These are phyloP conservation scores for Plasmopara muralis DNA, from an alignment of 352 stramenopile genomes.

Conservation along the genomic window DNA sequence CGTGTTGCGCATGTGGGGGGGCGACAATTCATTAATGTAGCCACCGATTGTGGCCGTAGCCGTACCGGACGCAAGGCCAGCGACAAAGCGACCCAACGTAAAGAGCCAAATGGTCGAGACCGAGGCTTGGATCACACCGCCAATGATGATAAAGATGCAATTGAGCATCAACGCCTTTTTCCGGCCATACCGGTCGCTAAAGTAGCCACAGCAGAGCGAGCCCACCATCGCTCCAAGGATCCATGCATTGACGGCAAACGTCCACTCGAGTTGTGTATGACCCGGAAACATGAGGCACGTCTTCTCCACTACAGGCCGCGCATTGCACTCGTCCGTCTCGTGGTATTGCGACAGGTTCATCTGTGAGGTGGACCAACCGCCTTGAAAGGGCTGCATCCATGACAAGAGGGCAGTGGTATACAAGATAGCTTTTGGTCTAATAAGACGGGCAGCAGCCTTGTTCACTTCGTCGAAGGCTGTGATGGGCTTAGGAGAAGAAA, in stretches of 20 bases:
- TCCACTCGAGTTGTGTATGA: slow-evolving; percentile 4
- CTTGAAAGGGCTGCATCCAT: slow-evolving; percentile 25
- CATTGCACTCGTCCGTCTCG: slow-evolving; percentile 2
- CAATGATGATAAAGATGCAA: slow-evolving; percentile 35
- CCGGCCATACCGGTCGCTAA: slow-evolving; percentile 16
- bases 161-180: slow-evolving; percentile 22
- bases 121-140: not conserved
- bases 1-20: slow-evolving; percentile 28
- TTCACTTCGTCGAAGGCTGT: slow-evolving; percentile 21
- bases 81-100: not conserved
- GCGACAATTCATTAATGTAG: slow-evolving; percentile 9
- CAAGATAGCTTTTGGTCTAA: slow-evolving; percentile 19
- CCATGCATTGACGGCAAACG: slow-evolving; percentile 21
- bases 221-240: slow-evolving; percentile 21
- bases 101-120: not conserved
- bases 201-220: slow-evolving; percentile 19
- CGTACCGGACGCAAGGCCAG: not conserved
- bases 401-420: slow-evolving; percentile 20
- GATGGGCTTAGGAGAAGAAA: slow-evolving; percentile 8
- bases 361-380: slow-evolving; percentile 5
- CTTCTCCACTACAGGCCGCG: not conserved
- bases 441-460: slow-evolving; percentile 22
- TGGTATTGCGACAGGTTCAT: slow-evolving; percentile 6
- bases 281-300: slow-evolving; percentile 6
- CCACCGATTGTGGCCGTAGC: not conserved